These are phyloP conservation scores for Chaetothyriales sp. DNA, from an alignment of 2,329 filamentous ascomycete genomes.

Conservation along the genomic window DNA sequence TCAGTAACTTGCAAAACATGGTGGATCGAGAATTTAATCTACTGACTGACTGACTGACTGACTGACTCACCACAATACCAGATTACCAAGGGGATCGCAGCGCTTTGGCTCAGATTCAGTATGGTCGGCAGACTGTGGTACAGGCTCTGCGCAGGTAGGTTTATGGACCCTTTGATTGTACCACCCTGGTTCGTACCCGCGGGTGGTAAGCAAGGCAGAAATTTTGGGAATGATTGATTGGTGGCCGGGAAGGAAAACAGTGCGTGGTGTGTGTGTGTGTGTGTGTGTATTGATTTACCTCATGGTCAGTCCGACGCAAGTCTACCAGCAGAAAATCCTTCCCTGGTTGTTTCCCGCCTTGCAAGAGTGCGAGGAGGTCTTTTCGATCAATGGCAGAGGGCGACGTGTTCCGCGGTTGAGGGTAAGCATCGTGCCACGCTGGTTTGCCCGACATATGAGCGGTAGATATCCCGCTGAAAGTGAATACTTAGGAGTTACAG, in stretches of 20 bases:
- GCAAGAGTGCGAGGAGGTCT: constrained; percentile 25
- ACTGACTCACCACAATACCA: constrained; percentile 29
- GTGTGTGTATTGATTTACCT: constrained; percentile 23
- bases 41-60: neutral
- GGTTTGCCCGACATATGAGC: constrained; percentile 2
- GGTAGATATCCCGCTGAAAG: too few species aligned
- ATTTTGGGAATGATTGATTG: too few species aligned
- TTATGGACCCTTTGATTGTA: constrained; percentile 44
- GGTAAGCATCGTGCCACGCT: constrained; percentile 9
- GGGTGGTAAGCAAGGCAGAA: too few species aligned
- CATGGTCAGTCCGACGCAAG: constrained; percentile 31
- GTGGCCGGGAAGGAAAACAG: too few species aligned
- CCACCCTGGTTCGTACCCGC: constrained; percentile 35
- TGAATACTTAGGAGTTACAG: neutral
- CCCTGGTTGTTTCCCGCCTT: constrained; percentile 18
- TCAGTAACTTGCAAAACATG: neutral
- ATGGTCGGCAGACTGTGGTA: constrained; percentile 25
- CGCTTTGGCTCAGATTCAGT: constrained; percentile 22
- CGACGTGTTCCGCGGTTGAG: constrained; percentile 6
- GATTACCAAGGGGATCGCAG: constrained; percentile 22
- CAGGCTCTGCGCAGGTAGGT: constrained; percentile 28
- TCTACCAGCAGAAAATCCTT: constrained; percentile 32
- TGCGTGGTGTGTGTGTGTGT: too few species aligned
- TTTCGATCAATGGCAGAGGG: constrained; percentile 20
- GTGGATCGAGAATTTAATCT: neutral